A percentile compares a stretch with the other conserved stretches of the same genome.
Evolutionary conservation across 2,329 filamentous ascomycete species (phyloP).

Genomic region (Nakataea oryzae): DNA sequence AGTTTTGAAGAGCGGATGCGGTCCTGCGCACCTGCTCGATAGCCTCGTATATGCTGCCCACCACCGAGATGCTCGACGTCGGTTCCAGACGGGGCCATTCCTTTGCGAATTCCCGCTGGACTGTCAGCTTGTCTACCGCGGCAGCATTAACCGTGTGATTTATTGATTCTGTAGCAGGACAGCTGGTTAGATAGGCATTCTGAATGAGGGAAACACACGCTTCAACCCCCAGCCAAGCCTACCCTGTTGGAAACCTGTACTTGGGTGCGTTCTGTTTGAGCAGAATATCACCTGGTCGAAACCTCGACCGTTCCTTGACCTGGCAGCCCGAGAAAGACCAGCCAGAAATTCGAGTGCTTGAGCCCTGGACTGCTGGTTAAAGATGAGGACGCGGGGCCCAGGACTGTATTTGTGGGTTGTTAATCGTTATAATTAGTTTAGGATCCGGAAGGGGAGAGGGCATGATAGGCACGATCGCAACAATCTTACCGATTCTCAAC

Average conservation of each 20-base stretch:
- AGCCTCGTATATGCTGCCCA: slow-evolving; percentile 45
- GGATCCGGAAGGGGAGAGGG: slow-evolving; percentile 8
- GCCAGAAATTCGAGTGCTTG: slow-evolving; percentile 52
- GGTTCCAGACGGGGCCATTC: slow-evolving; percentile 38
- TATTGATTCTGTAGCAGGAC: slow-evolving; percentile 35
- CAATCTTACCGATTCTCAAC: slow-evolving; percentile 10
- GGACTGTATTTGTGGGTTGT: background rate
- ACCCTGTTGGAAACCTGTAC: slow-evolving; percentile 36
- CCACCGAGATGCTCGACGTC: slow-evolving; percentile 27
- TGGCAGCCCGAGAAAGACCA: slow-evolving; percentile 33
- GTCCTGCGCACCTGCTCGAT: slow-evolving; percentile 33
- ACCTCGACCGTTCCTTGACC: slow-evolving; percentile 19
- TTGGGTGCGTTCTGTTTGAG: slow-evolving; percentile 30
- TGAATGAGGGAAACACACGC: slow-evolving; percentile 6
- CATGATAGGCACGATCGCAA: background rate
- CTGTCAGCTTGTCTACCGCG: slow-evolving; percentile 36
- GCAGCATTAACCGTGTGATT: slow-evolving; percentile 42
- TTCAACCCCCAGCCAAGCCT: background rate
- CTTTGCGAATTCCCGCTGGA: slow-evolving; percentile 39
- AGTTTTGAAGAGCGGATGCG: background rate
- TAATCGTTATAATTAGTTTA: no score
- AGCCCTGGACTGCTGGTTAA: slow-evolving; percentile 88
- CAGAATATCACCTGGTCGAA: slow-evolving; percentile 58
- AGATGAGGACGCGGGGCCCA: slow-evolving; percentile 51
- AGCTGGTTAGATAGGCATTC: background rate